Evolutionary conservation across 192 early-diverging fungal genomes (phyloP).

Genomic region (Chytriomyces sp.): DNA sequence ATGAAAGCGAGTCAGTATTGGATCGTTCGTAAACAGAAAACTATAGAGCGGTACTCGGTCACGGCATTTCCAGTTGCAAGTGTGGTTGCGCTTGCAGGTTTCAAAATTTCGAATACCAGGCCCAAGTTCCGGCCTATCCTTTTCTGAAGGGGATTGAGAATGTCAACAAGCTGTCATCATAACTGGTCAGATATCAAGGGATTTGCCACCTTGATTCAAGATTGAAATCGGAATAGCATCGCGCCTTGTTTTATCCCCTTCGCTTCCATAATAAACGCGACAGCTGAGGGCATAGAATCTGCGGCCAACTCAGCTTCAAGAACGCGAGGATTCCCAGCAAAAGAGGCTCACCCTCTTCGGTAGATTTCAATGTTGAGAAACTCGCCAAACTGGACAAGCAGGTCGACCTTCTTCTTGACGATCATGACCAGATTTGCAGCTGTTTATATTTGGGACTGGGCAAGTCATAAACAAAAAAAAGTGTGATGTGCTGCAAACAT

Average conservation of each 20-base stretch:
- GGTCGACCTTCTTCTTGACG: slow-evolving; percentile 16
- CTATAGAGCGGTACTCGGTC: background rate
- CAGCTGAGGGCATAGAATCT: slow-evolving; percentile 21
- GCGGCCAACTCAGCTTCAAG: background rate
- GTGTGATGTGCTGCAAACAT: too few relatives aligned
- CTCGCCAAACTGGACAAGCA: slow-evolving; percentile 16
- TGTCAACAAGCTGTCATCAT: background rate
- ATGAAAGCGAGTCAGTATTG: too few relatives aligned
- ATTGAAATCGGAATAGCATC: slow-evolving; percentile 11
- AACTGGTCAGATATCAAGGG: background rate
- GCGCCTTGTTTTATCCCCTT: background rate
- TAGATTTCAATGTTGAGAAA: slow-evolving; percentile 29
- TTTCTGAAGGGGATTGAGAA: background rate
- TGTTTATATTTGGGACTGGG: too few relatives aligned
- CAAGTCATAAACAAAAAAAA: too few relatives aligned
- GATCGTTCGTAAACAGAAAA: too few relatives aligned
- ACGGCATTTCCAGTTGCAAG: slow-evolving; percentile 21
- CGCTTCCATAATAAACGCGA: slow-evolving; percentile 19
- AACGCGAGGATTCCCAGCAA: background rate
- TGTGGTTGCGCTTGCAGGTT: slow-evolving; percentile 14
- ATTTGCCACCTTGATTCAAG: background rate
- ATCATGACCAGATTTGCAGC: background rate
- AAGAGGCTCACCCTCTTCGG: slow-evolving; percentile 8
- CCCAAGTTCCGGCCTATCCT: background rate
- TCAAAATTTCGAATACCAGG: background rate